A percentile compares a stretch with the other conserved stretches of the same genome.
Evolutionary conservation across 768 basidiomycete genomes (phyloP).

Genomic region (Tylopilus subfusipes): DNA sequence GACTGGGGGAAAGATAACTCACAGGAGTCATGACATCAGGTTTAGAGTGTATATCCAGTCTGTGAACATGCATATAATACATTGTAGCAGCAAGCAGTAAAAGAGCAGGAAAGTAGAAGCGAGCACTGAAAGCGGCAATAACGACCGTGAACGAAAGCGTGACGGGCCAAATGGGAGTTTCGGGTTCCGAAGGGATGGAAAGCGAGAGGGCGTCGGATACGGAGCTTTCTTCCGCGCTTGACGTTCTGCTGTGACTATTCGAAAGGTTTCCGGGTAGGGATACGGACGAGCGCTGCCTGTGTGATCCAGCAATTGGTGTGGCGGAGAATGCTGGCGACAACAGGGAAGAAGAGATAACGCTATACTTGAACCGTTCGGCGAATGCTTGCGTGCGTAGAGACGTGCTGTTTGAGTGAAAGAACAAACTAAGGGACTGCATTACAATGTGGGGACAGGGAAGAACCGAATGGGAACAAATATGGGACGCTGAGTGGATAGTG

Average conservation of each 20-base stretch:
- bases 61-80: conserved; percentile 40
- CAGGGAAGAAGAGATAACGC: conserved; percentile 74
- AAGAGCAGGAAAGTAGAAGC: conserved; percentile 41
- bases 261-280: conserved; percentile 47
- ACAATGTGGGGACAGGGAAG: conserved; percentile 10
- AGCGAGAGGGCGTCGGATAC: conserved; percentile 23
- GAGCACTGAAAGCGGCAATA: conserved; percentile 41
- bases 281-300: conserved; percentile 33
- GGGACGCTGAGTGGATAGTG: conserved; percentile 9
- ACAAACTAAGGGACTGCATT: conserved; percentile 37
- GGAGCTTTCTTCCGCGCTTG: conserved; percentile 36
- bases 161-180: conserved; percentile 36
- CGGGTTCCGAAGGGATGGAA: conserved; percentile 34
- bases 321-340: conserved; percentile 56
- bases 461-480: conserved; percentile 1
- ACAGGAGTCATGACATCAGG: conserved; percentile 54
- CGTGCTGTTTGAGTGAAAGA: conserved; percentile 34
- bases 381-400: conserved; percentile 46
- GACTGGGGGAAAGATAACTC: conserved; percentile 25
- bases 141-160: conserved; percentile 38
- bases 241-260: conserved; percentile 37
- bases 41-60: conserved; percentile 29
- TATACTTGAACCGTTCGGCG: conserved; percentile 81
- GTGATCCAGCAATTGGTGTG: conserved; percentile 30
- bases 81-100: conserved; percentile 37